Base-by-base conservation (phyloP, 2,329 filamentous ascomycete genomes). In the Pseudonectria buxi region DNA sequence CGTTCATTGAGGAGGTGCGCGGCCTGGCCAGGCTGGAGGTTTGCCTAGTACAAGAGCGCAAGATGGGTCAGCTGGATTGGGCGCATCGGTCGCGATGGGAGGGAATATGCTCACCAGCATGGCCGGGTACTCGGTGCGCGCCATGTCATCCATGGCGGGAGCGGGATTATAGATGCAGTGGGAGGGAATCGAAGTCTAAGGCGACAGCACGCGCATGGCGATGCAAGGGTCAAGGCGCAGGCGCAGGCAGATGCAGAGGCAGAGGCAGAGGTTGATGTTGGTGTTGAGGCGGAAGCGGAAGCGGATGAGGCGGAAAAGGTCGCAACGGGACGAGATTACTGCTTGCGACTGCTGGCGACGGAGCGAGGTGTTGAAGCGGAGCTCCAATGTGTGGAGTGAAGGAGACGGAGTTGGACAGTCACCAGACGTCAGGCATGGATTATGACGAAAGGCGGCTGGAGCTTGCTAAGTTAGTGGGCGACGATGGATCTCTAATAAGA, bases 51-150 rank as follows among this genome's bases (percentile, higher is more conserved):
- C 22, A 51, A 31, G 35, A 25, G 43, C 41, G 40, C 44, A 40
- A 39, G 30, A 12, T 11, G 14, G 32, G 43, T 53, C 30, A 53
- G 50, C 22, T 10, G 4, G 30, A 25, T 22, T 31, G 29, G 10
- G 24, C 14, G 25, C 26, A 25, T 10, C 11, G 12, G 28, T 25
- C 13, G 32, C 37, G 22, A 28, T 3, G 28, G 35, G 35, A 32
- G 30, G 40, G 43, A 28, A 38, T 14, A 41, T 41, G 65, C 83
- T 72, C 73, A 95, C 90, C 81, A 95, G 81, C 77, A 96, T 82
- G 52, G 81, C 82, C 62, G 90, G 88, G 72, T 96, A 96, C 65
- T 95, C 90, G 63, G 84, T 74, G 65, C 88, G 79, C 60, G 85
- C 81, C 57, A 90, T 75, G 56, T 82, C 81, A 41, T 86, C 82